Percentiles rank a stretch among this genome's conserved stretches.
Conservation (phyloP, 495 filamentous ascomycete genomes). For the Cercophora sp. region DNA sequence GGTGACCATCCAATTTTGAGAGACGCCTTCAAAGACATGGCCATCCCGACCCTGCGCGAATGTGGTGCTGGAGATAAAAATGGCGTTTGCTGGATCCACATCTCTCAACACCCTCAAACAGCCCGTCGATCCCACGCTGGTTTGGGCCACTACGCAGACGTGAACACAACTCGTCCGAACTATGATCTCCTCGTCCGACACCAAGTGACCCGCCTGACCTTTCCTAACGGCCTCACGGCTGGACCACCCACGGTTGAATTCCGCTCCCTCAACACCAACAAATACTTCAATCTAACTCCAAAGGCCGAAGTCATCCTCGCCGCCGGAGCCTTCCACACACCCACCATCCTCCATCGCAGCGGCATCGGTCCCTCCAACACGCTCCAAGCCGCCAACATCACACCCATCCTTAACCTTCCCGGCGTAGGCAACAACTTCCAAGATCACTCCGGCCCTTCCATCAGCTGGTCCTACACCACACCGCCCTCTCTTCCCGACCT, state of each 20-base stretch:
- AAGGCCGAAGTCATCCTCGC: no score
- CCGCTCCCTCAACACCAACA: not conserved
- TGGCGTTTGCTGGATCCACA: constrained; percentile 24
- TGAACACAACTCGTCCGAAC: constrained; percentile 27
- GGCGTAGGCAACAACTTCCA: no score
- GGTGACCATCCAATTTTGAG: constrained; percentile 10
- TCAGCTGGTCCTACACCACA: constrained; percentile 17
- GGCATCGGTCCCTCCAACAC: no score
- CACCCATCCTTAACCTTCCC: no score
- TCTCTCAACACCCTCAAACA: constrained; percentile 27
- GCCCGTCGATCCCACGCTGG: constrained; percentile 35
- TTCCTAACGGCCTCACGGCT: not conserved
- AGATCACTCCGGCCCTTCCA: not conserved
- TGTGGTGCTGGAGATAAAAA: constrained; percentile 25
- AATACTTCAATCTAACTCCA: no score
- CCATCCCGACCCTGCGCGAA: constrained; percentile 10
- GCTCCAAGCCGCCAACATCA: no score
- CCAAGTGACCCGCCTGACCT: not conserved
- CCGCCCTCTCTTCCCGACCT: constrained; percentile 11
- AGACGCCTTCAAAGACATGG: constrained; percentile 18
- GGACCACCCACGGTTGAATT: not conserved
- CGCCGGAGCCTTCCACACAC: no score
- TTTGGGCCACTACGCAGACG: constrained; percentile 33
- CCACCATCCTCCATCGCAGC: no score
- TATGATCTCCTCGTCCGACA: constrained; percentile 32